These are phyloP conservation scores for Bruguiera sexangula DNA, from an alignment of 345 rosid genomes.

Conservation along the genomic window DNA sequence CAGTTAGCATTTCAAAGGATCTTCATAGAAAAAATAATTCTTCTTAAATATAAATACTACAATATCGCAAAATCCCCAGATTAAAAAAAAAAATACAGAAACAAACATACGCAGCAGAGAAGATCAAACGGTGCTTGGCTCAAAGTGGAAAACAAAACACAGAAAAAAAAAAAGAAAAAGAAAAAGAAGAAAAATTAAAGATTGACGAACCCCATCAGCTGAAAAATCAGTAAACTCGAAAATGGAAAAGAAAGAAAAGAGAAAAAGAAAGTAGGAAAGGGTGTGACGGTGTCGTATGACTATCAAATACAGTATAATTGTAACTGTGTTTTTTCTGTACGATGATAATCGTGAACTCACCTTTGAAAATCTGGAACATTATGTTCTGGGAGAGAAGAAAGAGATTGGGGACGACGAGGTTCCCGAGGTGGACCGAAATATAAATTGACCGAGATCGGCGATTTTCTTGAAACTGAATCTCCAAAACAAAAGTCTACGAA, in stretches of 20 bases:
- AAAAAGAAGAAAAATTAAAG: not conserved
- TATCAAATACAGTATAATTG: not conserved
- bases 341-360: conserved; percentile 16
- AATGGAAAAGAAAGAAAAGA: not conserved
- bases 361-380: conserved; percentile 56
- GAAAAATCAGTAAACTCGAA: not conserved
- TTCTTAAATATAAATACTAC: not conserved
- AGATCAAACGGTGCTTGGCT: conserved; percentile 3
- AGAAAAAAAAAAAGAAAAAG: not conserved
- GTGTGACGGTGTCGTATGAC: too few relatives aligned
- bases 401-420: conserved; percentile 35
- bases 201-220: conserved; percentile 18
- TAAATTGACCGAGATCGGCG: conserved; percentile 27
- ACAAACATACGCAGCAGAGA: not conserved
- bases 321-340: not conserved
- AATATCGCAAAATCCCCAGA: not conserved
- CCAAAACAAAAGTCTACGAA: conserved; percentile 17
- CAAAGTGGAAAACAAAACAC: not conserved
- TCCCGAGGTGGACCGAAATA: conserved; percentile 24
- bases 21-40: not conserved
- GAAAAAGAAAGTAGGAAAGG: not conserved
- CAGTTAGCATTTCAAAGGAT: not conserved
- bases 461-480: conserved; percentile 33
- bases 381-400: conserved; percentile 25
- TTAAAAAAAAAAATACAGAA: not conserved